phyloP scores from a whole-genome alignment of 352 stramenopile species.

The Globisporangium polare region DNA sequence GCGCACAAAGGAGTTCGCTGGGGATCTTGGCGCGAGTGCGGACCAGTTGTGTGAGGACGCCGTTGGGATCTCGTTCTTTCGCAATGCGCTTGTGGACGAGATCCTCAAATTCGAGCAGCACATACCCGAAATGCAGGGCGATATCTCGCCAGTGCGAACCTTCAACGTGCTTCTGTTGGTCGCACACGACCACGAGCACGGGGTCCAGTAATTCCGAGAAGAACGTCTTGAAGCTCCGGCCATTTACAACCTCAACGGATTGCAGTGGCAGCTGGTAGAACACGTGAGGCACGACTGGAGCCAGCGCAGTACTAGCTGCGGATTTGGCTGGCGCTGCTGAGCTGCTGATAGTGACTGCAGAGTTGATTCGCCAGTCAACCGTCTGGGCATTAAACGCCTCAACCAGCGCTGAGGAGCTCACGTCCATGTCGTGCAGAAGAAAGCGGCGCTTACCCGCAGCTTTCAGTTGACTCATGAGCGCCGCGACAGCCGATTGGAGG shows the following conservation, averaged over 20 bases:
- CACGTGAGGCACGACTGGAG: not conserved
- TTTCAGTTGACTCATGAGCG: slow-evolving; percentile 18
- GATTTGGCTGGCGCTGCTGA: not conserved
- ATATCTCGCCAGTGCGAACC: slow-evolving; percentile 5
- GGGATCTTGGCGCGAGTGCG: slow-evolving; percentile 28
- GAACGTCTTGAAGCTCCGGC: slow-evolving; percentile 13
- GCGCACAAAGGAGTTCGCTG: slow-evolving; percentile 20
- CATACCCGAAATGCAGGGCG: slow-evolving; percentile 22
- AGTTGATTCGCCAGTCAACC: slow-evolving; percentile 23
- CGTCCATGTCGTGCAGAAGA: slow-evolving; percentile 24
- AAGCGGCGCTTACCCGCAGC: slow-evolving; percentile 21
- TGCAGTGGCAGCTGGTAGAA: slow-evolving; percentile 1
- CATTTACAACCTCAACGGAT: not conserved
- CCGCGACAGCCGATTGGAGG: slow-evolving; percentile 6
- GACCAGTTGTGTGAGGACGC: slow-evolving; percentile 23
- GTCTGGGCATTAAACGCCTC: slow-evolving; percentile 13
- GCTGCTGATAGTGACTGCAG: slow-evolving; percentile 16
- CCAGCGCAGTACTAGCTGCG: not conserved
- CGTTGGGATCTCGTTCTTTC: slow-evolving; percentile 21
- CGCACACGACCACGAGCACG: slow-evolving; percentile 25
- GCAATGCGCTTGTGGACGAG: slow-evolving; percentile 16
- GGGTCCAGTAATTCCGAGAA: slow-evolving; percentile 34
- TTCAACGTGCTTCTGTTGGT: slow-evolving; percentile 16
- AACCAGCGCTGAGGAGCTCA: slow-evolving; percentile 8
- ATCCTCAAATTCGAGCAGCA: slow-evolving; percentile 22